Evolutionary conservation across 768 basidiomycete species (phyloP).

Genomic region (Mycena belliarum): DNA sequence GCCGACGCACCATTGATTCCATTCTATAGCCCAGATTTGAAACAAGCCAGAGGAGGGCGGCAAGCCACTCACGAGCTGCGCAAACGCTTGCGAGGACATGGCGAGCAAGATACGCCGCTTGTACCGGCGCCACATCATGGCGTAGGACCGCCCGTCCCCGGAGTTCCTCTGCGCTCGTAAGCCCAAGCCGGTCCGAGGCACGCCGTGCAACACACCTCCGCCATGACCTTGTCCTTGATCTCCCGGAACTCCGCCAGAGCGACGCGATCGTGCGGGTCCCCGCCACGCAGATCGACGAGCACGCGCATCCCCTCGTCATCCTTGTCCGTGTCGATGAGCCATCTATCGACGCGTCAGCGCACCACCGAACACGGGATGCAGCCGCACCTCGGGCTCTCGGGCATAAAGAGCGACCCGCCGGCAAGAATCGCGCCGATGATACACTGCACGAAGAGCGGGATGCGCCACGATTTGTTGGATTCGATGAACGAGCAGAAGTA

Average conservation of each 20-base stretch:
- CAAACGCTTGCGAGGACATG: slow-evolving; percentile 94
- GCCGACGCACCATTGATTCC: slow-evolving; percentile 79
- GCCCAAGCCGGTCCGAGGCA: neutral
- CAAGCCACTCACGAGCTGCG: slow-evolving; percentile 76
- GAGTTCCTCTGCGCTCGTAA: slow-evolving; percentile 57
- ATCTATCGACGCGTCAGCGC: slow-evolving; percentile 42
- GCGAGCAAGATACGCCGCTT: slow-evolving; percentile 85
- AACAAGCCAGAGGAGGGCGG: neutral
- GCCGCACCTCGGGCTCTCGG: slow-evolving; percentile 66
- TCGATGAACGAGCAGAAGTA: slow-evolving; percentile 90
- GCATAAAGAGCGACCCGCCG: slow-evolving; percentile 75
- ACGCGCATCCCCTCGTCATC: slow-evolving; percentile 83
- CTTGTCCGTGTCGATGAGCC: slow-evolving; percentile 85
- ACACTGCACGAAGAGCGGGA: slow-evolving; percentile 86
- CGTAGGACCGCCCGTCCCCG: slow-evolving; percentile 75
- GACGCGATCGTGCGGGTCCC: slow-evolving; percentile 61
- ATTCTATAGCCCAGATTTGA: slow-evolving; percentile 51
- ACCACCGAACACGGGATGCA: neutral
- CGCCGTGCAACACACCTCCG: slow-evolving; percentile 55
- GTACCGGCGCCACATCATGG: slow-evolving; percentile 83
- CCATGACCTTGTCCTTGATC: slow-evolving; percentile 77
- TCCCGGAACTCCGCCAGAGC: slow-evolving; percentile 84
- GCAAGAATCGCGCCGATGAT: slow-evolving; percentile 81
- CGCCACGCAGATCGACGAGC: slow-evolving; percentile 86
- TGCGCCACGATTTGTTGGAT: slow-evolving; percentile 82